A percentile compares a stretch with the other conserved stretches of the same genome.
phyloP scores from a whole-genome alignment of 495 filamentous ascomycete genomes.

The Aspergillus indologenus region DNA sequence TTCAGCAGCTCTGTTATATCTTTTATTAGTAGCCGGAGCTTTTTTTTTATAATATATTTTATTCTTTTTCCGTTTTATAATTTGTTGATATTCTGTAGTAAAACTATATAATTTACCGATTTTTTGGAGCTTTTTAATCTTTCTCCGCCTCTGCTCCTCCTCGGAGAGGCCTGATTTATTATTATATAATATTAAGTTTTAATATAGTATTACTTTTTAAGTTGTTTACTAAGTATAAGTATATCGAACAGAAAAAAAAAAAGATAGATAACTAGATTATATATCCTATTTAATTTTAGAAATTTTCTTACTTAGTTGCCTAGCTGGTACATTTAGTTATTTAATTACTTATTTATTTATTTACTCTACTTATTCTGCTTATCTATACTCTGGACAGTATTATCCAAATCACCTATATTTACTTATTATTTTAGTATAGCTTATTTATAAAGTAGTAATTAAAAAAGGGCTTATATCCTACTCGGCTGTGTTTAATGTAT shows the following conservation, averaged over 20 bases:
- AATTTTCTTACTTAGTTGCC: too few relatives aligned
- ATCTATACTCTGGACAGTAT: background rate
- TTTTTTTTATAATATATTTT: slow-evolving; percentile 5
- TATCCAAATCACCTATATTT: slow-evolving; percentile 5
- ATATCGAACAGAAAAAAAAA: slow-evolving; percentile 6
- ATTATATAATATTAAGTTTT: slow-evolving; percentile 1
- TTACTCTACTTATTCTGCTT: too few relatives aligned
- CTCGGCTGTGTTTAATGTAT: slow-evolving; percentile 49
- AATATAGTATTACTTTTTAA: too few relatives aligned
- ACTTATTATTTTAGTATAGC: slow-evolving; percentile 1
- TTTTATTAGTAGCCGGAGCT: slow-evolving; percentile 7
- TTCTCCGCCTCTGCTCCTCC: slow-evolving; percentile 6
- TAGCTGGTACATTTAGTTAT: too few relatives aligned
- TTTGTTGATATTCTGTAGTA: slow-evolving; percentile 5
- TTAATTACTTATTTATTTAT: too few relatives aligned
- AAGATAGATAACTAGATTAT: slow-evolving; percentile 1
- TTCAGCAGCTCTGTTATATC: slow-evolving; percentile 4
- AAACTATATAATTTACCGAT: slow-evolving; percentile 5
- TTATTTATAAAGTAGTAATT: slow-evolving; percentile 5
- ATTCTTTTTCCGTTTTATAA: slow-evolving; percentile 7
- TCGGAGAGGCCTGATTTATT: background rate
- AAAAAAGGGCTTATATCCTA: slow-evolving; percentile 11
- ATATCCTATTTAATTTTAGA: slow-evolving; percentile 5
- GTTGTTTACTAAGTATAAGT: background rate
- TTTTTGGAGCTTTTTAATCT: slow-evolving; percentile 8